Evolutionary conservation across 1,139 yeast species (phyloP).

Genomic region (Kodamaea suecica): DNA sequence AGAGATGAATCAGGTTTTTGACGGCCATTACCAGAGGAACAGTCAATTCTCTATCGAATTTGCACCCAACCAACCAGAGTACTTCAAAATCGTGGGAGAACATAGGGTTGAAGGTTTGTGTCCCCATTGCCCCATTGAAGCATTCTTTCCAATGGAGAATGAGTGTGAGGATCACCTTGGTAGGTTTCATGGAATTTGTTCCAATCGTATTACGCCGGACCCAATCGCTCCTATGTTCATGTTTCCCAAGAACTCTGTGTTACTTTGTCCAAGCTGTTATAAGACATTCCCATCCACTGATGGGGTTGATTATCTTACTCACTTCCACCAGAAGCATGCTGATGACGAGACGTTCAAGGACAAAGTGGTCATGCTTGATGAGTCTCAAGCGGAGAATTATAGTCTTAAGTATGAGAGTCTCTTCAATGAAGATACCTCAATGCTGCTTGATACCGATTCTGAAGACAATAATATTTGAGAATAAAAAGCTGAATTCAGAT

Average conservation of each 20-base stretch:
- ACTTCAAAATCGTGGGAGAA: neutral
- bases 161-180: constrained; percentile 1
- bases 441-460: no score
- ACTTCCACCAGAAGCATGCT: neutral
- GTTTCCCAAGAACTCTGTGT: neutral
- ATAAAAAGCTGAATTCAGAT: no score
- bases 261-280: neutral
- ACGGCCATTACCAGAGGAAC: no score
- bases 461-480: no score
- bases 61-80: constrained; percentile 1
- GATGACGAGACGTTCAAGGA: no score
- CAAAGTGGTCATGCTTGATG: no score
- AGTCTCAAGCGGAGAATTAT: neutral
- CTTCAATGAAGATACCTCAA: no score
- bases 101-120: neutral
- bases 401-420: neutral
- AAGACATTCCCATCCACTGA: neutral
- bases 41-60: neutral
- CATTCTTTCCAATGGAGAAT: neutral
- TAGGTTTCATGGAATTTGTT: neutral
- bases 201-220: neutral
- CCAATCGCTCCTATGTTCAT: neutral
- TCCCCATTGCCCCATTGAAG: neutral
- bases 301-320: neutral
- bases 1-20: no score